These are phyloP conservation scores for Danielia reshetovae DNA, from an alignment of 805 yeast genomes.

Conservation along the genomic window DNA sequence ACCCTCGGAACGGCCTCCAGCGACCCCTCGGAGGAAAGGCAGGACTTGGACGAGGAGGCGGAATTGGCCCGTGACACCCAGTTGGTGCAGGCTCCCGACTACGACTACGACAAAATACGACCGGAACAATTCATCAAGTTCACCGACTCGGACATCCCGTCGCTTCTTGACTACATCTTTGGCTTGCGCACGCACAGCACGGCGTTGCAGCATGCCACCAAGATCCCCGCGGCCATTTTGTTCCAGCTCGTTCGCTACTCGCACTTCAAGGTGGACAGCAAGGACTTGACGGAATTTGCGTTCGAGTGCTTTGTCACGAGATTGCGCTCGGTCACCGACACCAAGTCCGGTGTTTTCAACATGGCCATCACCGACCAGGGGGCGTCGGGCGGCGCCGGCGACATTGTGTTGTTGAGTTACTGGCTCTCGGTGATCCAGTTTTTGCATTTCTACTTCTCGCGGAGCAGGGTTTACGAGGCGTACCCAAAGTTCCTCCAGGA, in stretches of 20 bases:
- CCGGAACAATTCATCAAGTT: conserved; percentile 61
- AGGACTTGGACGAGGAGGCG: conserved; percentile 24
- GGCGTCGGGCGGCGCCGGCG: conserved; percentile 42
- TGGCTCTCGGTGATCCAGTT: conserved; percentile 85
- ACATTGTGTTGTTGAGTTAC: conserved; percentile 69
- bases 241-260: conserved; percentile 72
- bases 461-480: conserved; percentile 53
- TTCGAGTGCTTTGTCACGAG: conserved; percentile 59
- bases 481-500: conserved; percentile 63
- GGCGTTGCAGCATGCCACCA: conserved; percentile 42
- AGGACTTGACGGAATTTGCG: conserved; percentile 53
- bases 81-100: conserved; percentile 32
- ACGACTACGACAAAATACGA: conserved; percentile 52
- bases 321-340: conserved; percentile 55
- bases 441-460: conserved; percentile 69
- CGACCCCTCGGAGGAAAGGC: conserved; percentile 17
- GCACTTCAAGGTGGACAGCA: conserved; percentile 51
- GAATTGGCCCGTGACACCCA: conserved; percentile 25
- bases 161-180: conserved; percentile 46
- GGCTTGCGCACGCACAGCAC: conserved; percentile 37
- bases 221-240: conserved; percentile 64
- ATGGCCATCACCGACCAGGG: conserved; percentile 27
- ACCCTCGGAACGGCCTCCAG: conserved; percentile 22
- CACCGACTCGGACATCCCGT: conserved; percentile 53
- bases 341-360: conserved; percentile 56